A percentile compares a stretch with the other conserved stretches of the same genome.
Conservation (phyloP, 2,329 filamentous ascomycete species). For the Fusarium miscanthi region DNA sequence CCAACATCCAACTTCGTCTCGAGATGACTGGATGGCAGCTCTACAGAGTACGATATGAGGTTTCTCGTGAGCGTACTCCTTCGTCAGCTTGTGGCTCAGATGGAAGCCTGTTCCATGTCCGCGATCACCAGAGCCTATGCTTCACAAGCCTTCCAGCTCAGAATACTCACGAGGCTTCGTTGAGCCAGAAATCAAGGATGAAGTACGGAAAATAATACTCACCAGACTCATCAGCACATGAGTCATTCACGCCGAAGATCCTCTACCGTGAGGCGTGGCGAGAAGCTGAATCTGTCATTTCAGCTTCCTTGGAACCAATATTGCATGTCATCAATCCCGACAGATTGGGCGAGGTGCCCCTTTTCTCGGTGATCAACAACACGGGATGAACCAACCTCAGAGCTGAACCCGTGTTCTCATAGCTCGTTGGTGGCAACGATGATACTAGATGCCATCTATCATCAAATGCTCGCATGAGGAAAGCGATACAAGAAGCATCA, state of each 20-base stretch:
- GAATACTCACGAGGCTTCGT: not conserved
- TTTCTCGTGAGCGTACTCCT: not conserved
- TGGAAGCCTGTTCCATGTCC: not conserved
- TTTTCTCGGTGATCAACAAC: not conserved
- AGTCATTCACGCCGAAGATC: not conserved
- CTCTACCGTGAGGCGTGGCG: not conserved
- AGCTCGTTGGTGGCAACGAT: not conserved
- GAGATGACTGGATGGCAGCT: not conserved
- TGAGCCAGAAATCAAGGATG: not conserved
- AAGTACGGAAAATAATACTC: not conserved
- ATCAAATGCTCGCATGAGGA: not conserved
- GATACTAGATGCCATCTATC: not conserved
- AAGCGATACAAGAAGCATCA: not conserved
- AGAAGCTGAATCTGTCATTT: not conserved
- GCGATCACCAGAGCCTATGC: not conserved
- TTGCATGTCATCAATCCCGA: not conserved
- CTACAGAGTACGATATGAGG: not conserved
- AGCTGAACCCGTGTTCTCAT: not conserved
- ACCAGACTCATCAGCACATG: not conserved
- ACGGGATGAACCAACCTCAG: not conserved
- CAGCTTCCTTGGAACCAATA: not conserved
- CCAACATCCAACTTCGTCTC: not conserved
- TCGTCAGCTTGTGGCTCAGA: not conserved
- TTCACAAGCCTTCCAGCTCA: not conserved
- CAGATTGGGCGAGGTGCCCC: not conserved